Percentiles rank a stretch among this genome's conserved stretches.
Conservation (phyloP, 805 yeast species). For the Jamesozyma jinghongensis region DNA sequence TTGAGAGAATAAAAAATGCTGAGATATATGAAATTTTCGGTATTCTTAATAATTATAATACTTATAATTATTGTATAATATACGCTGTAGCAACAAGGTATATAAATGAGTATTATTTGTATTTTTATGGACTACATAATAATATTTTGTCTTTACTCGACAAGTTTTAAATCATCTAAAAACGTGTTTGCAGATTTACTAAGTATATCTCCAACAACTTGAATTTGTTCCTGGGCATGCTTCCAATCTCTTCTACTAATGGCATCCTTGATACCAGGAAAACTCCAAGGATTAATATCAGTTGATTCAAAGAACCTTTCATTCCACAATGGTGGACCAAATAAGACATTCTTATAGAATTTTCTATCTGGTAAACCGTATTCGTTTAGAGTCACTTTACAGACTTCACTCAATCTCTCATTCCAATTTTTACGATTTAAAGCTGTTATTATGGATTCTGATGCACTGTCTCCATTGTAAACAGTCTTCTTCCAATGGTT, state of each 20-base stretch:
- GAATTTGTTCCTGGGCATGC: constrained; percentile 45
- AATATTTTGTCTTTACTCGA: too few relatives aligned
- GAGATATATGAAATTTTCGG: too few relatives aligned
- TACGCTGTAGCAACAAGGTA: too few relatives aligned
- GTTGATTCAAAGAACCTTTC: constrained; percentile 31
- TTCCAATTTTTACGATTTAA: constrained; percentile 73
- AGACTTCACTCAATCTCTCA: constrained; percentile 45
- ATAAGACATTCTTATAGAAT: constrained; percentile 59
- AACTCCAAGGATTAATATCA: constrained; percentile 36
- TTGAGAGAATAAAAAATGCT: too few relatives aligned
- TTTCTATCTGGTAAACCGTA: constrained; percentile 41
- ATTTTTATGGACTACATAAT: too few relatives aligned
- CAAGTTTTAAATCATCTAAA: constrained; percentile 13
- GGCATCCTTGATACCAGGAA: constrained; percentile 69
- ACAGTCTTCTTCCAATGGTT: constrained; percentile 52
- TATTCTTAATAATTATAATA: too few relatives aligned
- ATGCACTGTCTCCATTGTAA: constrained; percentile 36
- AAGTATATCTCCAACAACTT: constrained; percentile 33
- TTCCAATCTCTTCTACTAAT: constrained; percentile 42
- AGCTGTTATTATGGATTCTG: constrained; percentile 60
- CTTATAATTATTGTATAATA: too few relatives aligned
- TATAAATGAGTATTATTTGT: too few relatives aligned
- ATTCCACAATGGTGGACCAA: constrained; percentile 57
- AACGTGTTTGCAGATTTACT: constrained; percentile 22
- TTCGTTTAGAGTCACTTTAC: constrained; percentile 39